These are phyloP conservation scores for Blumeria graminis DNA, from an alignment of 2,329 filamentous ascomycete genomes.

Conservation along the genomic window DNA sequence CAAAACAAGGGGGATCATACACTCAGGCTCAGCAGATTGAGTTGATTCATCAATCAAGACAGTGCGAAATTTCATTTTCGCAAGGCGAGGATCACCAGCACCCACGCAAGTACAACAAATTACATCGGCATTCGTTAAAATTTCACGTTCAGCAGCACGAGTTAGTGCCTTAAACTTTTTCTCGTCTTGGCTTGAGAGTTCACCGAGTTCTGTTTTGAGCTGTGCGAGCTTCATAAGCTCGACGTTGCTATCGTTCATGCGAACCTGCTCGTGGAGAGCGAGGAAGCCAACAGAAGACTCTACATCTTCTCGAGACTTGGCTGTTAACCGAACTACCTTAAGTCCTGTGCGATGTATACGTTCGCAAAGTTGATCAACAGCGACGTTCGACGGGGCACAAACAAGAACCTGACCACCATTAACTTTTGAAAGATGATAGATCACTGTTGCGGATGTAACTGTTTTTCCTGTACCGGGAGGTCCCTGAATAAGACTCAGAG, in stretches of 20 bases:
- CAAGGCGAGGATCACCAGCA: conserved; percentile 78
- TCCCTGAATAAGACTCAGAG: conserved; percentile 85
- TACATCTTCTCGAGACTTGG: conserved; percentile 94
- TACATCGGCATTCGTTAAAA: conserved; percentile 83
- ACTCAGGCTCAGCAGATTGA: conserved; percentile 92
- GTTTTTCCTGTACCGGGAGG: conserved; percentile 96
- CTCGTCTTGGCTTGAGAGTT: conserved; percentile 84
- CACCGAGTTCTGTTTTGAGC: conserved; percentile 75
- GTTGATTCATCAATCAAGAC: conserved; percentile 97
- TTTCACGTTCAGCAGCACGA: conserved; percentile 80
- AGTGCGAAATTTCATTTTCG: conserved; percentile 96
- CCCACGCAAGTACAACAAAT: conserved; percentile 98
- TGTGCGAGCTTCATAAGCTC: conserved; percentile 82
- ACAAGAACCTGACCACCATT: conserved; percentile 88
- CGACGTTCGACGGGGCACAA: conserved; percentile 93
- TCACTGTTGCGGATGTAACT: conserved; percentile 93
- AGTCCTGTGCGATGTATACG: conserved; percentile 84
- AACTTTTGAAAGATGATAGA: conserved; percentile 89
- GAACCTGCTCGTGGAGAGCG: conserved; percentile 87
- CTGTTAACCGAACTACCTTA: conserved; percentile 94
- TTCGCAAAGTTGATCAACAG: conserved; percentile 93
- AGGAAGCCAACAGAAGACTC: conserved; percentile 95
- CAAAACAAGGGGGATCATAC: conserved; percentile 91
- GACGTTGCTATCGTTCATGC: conserved; percentile 88
- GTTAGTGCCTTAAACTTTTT: conserved; percentile 97